Percentiles rank a stretch among this genome's conserved stretches.
phyloP scores from a whole-genome alignment of 371 early-diverging fungal genomes.

The Circinella minor region DNA sequence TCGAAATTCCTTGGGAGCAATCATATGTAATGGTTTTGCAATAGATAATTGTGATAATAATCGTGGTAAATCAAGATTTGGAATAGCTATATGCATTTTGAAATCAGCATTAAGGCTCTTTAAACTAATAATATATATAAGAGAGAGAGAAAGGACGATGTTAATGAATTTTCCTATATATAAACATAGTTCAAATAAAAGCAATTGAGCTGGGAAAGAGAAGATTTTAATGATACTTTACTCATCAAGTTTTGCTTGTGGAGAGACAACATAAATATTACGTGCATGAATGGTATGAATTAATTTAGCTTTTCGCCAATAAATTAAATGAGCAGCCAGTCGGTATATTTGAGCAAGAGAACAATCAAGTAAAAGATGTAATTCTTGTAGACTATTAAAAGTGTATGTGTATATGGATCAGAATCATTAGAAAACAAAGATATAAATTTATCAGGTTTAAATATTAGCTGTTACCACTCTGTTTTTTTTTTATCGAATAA shows the following conservation, averaged over 20 bases:
- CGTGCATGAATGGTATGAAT: conserved; percentile 80
- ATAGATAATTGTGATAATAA: conserved; percentile 76
- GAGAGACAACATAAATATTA: conserved; percentile 83
- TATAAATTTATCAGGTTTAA: background rate
- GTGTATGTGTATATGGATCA: too few relatives aligned
- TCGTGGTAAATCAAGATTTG: conserved; percentile 68
- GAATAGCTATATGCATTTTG: conserved; percentile 56
- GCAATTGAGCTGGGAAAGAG: background rate
- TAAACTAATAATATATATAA: conserved; percentile 33
- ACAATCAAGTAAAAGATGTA: conserved; percentile 84
- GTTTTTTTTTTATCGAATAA: background rate
- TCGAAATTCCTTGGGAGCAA: conserved; percentile 70
- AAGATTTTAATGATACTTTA: conserved; percentile 30
- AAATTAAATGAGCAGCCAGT: conserved; percentile 88
- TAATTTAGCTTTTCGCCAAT: conserved; percentile 89
- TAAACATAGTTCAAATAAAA: too few relatives aligned
- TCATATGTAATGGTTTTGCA: conserved; percentile 71
- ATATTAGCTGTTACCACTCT: background rate
- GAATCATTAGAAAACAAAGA: too few relatives aligned
- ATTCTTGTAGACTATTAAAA: conserved; percentile 68
- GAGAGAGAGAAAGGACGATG: background rate
- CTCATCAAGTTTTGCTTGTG: conserved; percentile 65
- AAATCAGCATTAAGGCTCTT: conserved; percentile 64
- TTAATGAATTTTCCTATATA: background rate
- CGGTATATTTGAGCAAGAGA: conserved; percentile 90